A percentile compares a stretch with the other conserved stretches of the same genome.
phyloP scores from a whole-genome alignment of 2,329 filamentous ascomycete species.

The Alternaria sp. region DNA sequence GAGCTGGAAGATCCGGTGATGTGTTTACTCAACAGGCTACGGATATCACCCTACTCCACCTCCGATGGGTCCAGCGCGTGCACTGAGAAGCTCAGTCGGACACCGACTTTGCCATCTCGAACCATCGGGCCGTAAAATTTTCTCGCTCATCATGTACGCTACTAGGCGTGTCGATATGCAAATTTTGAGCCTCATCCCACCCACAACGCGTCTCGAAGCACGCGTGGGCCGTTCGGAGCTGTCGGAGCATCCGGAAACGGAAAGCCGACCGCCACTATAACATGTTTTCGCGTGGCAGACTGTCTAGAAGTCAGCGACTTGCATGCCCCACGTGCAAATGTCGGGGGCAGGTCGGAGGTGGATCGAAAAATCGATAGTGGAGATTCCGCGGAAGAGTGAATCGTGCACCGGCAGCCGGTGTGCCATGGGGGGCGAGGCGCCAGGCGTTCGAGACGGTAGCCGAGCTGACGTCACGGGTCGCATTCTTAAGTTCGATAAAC shows the following conservation, averaged over 20 bases:
- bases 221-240: neutral
- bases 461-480: conserved; percentile 15
- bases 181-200: neutral
- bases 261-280: neutral
- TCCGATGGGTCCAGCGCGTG: neutral
- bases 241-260: neutral
- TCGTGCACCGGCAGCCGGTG: neutral
- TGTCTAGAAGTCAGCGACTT: neutral
- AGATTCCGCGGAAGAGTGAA: neutral
- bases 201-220: neutral
- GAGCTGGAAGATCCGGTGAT: neutral
- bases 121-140: neutral
- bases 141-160: neutral
- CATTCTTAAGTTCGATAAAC: neutral
- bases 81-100: neutral
- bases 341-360: neutral
- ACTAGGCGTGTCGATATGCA: neutral
- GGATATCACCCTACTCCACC: neutral
- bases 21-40: neutral
- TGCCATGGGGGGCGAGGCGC: conserved; percentile 1
- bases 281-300: neutral
- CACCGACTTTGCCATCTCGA: neutral
- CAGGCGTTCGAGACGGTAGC: neutral
- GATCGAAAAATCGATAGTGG: conserved; percentile 5
- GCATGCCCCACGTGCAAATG: neutral